Evolutionary conservation across 1,284 basidiomycete genomes (phyloP), one percentile per base, ranked within the genome.

Genomic region (Melampsora larici-populina): DNA sequence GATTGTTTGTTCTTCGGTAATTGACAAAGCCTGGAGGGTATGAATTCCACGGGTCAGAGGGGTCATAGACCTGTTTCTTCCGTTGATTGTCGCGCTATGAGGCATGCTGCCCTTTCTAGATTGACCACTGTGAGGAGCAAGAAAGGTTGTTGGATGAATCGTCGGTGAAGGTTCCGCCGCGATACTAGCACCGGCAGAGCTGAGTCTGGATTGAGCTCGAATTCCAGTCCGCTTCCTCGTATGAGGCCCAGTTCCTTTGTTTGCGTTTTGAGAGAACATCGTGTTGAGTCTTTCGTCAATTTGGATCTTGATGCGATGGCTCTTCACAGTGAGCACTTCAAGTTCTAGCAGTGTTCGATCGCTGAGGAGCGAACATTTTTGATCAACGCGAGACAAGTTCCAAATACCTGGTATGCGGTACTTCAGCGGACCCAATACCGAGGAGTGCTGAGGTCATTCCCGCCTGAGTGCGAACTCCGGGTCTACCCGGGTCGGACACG

Each of bases 251-350:
- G 48, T 51, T n/a, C 48, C 48, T 2, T n/a, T 51, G 26, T 48
- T 62, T 1, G 33, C 36, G 15, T 64, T 64, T 64, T 73, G 70
- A 73, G 70, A 73, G 43, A 73, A 73, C 70, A 73, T 73, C 51
- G 0, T 70, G 36, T 51, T 51, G 15, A 15, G 48, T 51, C 15
- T 51, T n/a, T 13, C 15, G 48, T n/a, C 48, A 51, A 51, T n/a
- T n/a, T n/a, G n/a, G n/a, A n/a, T n/a, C n/a, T n/a, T n/a, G n/a
- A n/a, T n/a, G n/a, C n/a, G n/a, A n/a, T n/a, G n/a, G n/a, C n/a
- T n/a, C n/a, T n/a, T n/a, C n/a, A n/a, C n/a, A n/a, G n/a, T n/a
- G n/a, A n/a, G n/a, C n/a, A n/a, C n/a, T n/a, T n/a, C n/a, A n/a
- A n/a, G n/a, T n/a, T n/a, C n/a, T n/a, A n/a, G n/a, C n/a, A n/a